Percentiles rank a stretch among this genome's conserved stretches.
phyloP scores from a whole-genome alignment of 345 rosid genomes.

The Euclidium syriacum region DNA sequence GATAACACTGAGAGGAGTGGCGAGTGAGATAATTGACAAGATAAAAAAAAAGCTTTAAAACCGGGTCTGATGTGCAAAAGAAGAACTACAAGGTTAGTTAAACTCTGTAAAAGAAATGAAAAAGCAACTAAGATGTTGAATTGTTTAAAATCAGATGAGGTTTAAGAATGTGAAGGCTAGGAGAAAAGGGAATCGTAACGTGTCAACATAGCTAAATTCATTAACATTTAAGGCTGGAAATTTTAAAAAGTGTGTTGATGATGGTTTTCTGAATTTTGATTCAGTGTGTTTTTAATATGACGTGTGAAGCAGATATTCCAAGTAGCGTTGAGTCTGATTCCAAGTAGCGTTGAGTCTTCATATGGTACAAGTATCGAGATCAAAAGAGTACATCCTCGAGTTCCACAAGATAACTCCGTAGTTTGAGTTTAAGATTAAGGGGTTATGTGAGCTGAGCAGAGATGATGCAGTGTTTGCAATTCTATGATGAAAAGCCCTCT shows the following conservation, averaged over 20 bases:
- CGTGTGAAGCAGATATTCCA: slow-evolving; percentile 62
- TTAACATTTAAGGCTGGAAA: background rate
- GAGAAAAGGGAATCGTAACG: slow-evolving; percentile 87
- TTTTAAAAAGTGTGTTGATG: background rate
- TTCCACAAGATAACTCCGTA: slow-evolving; percentile 62
- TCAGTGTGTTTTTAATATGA: no score
- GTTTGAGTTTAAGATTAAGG: background rate
- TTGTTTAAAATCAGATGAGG: slow-evolving; percentile 66
- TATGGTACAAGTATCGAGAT: slow-evolving; percentile 89
- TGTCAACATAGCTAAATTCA: slow-evolving; percentile 77
- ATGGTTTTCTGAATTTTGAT: background rate
- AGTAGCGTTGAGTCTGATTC: no score
- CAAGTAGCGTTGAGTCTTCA: slow-evolving; percentile 94
- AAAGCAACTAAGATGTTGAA: background rate
- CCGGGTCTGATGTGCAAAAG: slow-evolving; percentile 92
- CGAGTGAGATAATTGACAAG: slow-evolving; percentile 77
- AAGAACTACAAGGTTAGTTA: slow-evolving; percentile 79
- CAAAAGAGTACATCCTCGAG: slow-evolving; percentile 94
- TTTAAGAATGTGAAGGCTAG: slow-evolving; percentile 87
- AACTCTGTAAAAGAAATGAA: background rate
- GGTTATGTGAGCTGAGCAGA: slow-evolving; percentile 1
- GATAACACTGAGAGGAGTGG: slow-evolving; percentile 72
- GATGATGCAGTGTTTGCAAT: slow-evolving; percentile 44
- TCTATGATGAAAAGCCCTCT: slow-evolving; percentile 79
- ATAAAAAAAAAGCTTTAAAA: slow-evolving; percentile 84